Base-by-base conservation (phyloP, 805 yeast genomes). In the Candida sakaeoensis region DNA sequence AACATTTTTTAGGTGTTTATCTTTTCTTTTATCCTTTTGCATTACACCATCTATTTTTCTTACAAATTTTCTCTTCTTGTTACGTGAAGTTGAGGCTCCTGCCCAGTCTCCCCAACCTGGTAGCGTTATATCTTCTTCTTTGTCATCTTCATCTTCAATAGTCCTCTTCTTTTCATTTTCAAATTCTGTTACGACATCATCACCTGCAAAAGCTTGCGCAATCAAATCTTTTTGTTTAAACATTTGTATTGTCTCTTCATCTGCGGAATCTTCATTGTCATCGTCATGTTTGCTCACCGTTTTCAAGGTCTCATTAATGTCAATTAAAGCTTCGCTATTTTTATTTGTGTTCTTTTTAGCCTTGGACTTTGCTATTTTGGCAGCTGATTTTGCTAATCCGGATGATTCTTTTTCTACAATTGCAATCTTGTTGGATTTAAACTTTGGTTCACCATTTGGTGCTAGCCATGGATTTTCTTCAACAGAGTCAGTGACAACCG, bases 31-130 rank as follows among this genome's bases (percentile, higher is more conserved):
- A 50, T 84, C 80, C 45, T 74, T 72, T 24, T 74, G 72, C 27
- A 77, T 82, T 36, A 89, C 80, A 35, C 99, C 98, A 53, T 82
- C 79, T 19, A 86, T 68, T 48, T 79, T 85, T 51, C 84, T 79
- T 25, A 82, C 71, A 41, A 84, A 71, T 57, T 80, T 83, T 56
- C 78, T 75, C 57, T 77, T 79, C 55, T 74, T 73, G 57, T 77
- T 79, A 25, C 9, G 67, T 13, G 49, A 56, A 42, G 53, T 62
- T 30, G 55, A 52, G 15, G 52, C 60, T 27, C 96, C 96, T 8
- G 91, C 85, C 99, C 99, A 93, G 32, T 84, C 85, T 35, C 98
- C 98, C 97, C 98, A 93, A 1, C 99, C 99, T 3, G 97, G 98
- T 38, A 90, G 63, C 0, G 95, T 83, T 35, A 84, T 65, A 57